Conservation (phyloP, 345 rosid genomes). For the Eucalyptus marginata region DNA sequence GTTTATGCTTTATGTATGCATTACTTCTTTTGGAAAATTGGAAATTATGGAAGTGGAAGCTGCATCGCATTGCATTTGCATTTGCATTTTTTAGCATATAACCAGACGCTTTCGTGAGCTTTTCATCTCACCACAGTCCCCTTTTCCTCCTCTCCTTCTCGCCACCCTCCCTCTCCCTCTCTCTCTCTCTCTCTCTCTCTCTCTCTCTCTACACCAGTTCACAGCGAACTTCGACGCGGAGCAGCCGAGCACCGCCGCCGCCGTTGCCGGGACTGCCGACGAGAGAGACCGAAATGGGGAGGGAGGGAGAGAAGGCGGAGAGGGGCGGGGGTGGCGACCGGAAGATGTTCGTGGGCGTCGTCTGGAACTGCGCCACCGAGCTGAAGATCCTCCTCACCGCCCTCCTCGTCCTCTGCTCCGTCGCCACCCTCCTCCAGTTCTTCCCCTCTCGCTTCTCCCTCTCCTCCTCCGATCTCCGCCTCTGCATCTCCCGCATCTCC, state of each 20-base stretch:
- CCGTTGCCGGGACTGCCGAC: background rate
- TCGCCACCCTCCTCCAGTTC: constrained; percentile 61
- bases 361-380: constrained; percentile 70
- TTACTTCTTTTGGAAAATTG: background rate
- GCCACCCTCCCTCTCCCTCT: background rate
- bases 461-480: constrained; percentile 67
- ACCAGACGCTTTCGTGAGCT: background rate
- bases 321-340: constrained; percentile 8
- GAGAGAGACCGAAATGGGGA: constrained; percentile 16
- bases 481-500: constrained; percentile 59
- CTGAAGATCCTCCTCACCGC: constrained; percentile 47
- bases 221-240: background rate
- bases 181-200: background rate
- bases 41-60: background rate
- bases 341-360: constrained; percentile 33
- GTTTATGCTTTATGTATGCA: background rate
- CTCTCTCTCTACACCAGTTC: background rate
- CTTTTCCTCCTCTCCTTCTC: background rate
- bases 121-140: background rate
- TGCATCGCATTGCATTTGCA: background rate
- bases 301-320: constrained; percentile 5
- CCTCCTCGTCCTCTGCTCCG: constrained; percentile 52
- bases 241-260: background rate
- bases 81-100: background rate
- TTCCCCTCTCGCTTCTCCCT: constrained; percentile 61